Evolutionary conservation across 2,329 filamentous ascomycete species (phyloP), one percentile per base, ranked within the genome.

Genomic region (Elsinoe batatas): DNA sequence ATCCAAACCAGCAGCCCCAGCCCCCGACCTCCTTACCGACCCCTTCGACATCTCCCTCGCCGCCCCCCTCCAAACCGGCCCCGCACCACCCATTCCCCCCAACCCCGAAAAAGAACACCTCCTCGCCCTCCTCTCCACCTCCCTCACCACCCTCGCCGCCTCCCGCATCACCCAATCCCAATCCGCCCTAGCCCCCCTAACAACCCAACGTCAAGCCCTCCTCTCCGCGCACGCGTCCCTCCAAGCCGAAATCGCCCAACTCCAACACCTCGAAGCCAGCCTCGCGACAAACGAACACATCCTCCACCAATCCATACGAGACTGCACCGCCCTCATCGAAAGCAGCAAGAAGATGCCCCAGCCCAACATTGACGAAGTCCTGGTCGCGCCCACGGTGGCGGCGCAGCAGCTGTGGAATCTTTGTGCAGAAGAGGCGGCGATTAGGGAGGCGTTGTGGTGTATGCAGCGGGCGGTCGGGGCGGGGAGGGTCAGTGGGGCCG

Each of bases 91-190:
- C 0, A 89, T 96, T 32, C 91, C 93, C 0, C 91, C 90, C 0
- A 98, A 98, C 64, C 93, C 93, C 0, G 89, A 97, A 71, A 96
- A 95, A 68, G 90, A 97, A 69, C 85, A 87, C 17, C 80, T 97
- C 13, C 78, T 95, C 2, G 79, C 80, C 54, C 86, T 90, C 43
- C 79, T 97, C 30, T 89, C 85, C 35, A 76, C 79, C 56, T 81
- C 83, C 0, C 75, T 97, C 2, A 76, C 83, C 55, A 74, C 80
- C 37, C 83, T 87, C 59, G 83, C 91, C 13, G 81, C 83, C 59
- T 79, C 79, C 47, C 84, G 83, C 54, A 79, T 86, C 46, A 71
- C 79, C 22, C 87, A 93, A 64, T 91, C 91, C 62, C 78, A 82
- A 15, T 78, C 85, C 12, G 88, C 86, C 17, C 77, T 95, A 33